Evolutionary conservation across 2,329 filamentous ascomycete species (phyloP), one percentile per base, ranked within the genome.

Genomic region (Fusarium citri): DNA sequence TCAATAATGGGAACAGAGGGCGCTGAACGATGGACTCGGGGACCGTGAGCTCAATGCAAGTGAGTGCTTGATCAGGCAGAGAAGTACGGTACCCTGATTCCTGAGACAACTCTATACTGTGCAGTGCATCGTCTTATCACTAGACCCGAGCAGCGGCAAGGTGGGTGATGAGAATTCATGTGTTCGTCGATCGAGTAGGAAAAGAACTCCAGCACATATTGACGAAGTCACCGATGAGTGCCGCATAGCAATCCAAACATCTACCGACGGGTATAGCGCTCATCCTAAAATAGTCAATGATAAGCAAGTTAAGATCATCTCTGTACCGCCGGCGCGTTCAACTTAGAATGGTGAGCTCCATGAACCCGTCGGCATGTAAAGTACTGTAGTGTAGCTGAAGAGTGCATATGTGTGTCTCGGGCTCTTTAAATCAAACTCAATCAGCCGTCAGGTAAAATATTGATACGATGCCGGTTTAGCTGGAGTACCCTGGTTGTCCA

Each of bases 11-110:
- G 51, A 54, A 66, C 46, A 41, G 48, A 63, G 62, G 58, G 66
- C 69, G 69, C 68, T 69, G 47, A 51, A 42, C 59, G 70, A 73
- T 54, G 46, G 48, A 37, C 41, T 47, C 56, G 49, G 42, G 54
- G 41, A 23, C 47, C 26, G 48, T 50, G 37, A 23, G 31, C 41
- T 54, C 51, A 53, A 68, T 56, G 31, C 48, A 59, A 60, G 57
- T 53, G 42, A 30, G 28, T 49, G 58, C 59, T 69, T 58, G 60
- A 73, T 74, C 63, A 54, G 59, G 68, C 55, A 50, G 48, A 53
- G 56, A 66, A 64, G 61, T 60, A 68, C 48, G 43, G 48, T 51
- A 51, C 9, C 31, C 31, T 25, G 23, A 48, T 49, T 61, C 58
- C 46, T 56, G 53, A 53, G 66, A 55, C 55, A 70, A 34, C 8